Evolutionary conservation across 805 yeast species (phyloP), one percentile per base, ranked within the genome.

Genomic region (Ogataea methylovora): DNA sequence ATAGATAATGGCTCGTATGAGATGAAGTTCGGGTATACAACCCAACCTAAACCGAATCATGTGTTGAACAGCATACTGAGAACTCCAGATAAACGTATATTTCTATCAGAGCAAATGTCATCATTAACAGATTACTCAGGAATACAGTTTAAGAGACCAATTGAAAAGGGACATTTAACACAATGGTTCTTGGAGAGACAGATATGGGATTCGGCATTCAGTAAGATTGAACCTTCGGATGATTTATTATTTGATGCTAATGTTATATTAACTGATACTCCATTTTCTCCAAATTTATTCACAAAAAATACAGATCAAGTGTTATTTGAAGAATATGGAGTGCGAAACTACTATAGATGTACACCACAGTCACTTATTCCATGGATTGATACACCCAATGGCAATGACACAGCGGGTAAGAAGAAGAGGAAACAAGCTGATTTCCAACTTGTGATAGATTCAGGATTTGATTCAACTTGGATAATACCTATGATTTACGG

Each of bases 101-200:
- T 82, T 45, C 63, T 88, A 9, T 95, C 94, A 4, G 82, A 84
- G 39, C 81, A 79, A 42, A 48, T 79, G 9, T 58, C 69, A 13
- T 36, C 42, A n/a, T 74, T 90, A 30, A 73, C 71, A 39, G 92
- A 87, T 50, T 77, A 76, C 24, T 76, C 94, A 0, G 84, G 87
- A 1, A 67, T 88, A 5, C 69, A 70, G 15, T 73, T 81, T 56
- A 71, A 81, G 40, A 65, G 97, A 36, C 97, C 99, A 0, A 76
- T 76, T 37, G 96, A 87, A 42, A 78, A 80, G 45, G 97, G 97
- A 3, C 94, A 88, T 45, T 61, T 92, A 33, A 76, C 79, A 0
- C 84, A 90, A 25, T 92, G 97, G 98, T 95, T 85, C 42, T 61
- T 84, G 2, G 87, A 92, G 52, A 82, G 81, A 48, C 79, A 81